These are phyloP conservation scores for Aspergillus eucalypticola DNA, from an alignment of 2,329 filamentous ascomycete species.

Conservation along the genomic window DNA sequence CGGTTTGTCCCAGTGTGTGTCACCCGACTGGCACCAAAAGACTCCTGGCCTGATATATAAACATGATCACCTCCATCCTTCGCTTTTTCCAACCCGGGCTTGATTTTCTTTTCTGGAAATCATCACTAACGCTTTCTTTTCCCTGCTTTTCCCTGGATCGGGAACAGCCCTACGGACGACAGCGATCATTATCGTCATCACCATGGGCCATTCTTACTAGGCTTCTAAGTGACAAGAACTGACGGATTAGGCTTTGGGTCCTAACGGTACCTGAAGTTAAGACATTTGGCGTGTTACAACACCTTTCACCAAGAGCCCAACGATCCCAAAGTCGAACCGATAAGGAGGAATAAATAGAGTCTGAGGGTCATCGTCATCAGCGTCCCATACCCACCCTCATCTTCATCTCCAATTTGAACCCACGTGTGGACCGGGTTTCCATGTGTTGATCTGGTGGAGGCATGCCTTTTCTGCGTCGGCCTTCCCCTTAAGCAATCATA, in stretches of 20 bases:
- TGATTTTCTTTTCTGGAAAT: not conserved
- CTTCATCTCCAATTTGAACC: not conserved
- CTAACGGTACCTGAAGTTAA: constrained; percentile 20
- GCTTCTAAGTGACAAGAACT: constrained; percentile 14
- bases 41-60: constrained; percentile 12
- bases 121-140: not conserved
- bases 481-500: not conserved
- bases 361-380: not conserved
- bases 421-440: constrained; percentile 8
- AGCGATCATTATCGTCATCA: constrained; percentile 12
- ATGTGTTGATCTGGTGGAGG: constrained; percentile 6
- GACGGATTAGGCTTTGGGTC: constrained; percentile 18
- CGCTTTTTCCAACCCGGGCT: not conserved
- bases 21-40: constrained; percentile 15
- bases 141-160: not conserved
- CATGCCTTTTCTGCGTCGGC: constrained; percentile 5
- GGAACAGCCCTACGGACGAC: not conserved
- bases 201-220: constrained; percentile 12
- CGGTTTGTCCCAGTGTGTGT: constrained; percentile 13
- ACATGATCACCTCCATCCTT: constrained; percentile 4
- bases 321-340: not conserved
- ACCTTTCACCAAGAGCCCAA: not conserved
- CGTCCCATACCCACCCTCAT: not conserved
- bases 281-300: constrained; percentile 16
- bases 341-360: not conserved